These are phyloP conservation scores for Lichtheimia hyalospora DNA, from an alignment of 371 early-diverging fungal species.

Conservation along the genomic window DNA sequence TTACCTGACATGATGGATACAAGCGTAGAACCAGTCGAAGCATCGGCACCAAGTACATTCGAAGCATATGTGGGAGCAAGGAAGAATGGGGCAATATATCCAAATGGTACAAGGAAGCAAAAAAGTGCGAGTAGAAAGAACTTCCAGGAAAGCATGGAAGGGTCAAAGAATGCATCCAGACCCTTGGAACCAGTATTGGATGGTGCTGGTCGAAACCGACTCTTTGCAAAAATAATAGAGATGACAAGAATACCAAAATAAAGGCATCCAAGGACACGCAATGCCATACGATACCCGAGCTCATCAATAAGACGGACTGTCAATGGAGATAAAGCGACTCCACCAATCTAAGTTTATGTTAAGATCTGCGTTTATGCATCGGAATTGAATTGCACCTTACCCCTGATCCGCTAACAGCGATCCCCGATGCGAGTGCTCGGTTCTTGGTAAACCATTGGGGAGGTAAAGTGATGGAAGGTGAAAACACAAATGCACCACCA, in stretches of 20 bases:
- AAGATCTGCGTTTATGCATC: background rate
- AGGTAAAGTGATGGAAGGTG: slow-evolving; percentile 41
- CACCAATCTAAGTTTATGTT: slow-evolving; percentile 53
- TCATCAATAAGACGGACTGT: slow-evolving; percentile 47
- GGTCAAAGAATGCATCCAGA: slow-evolving; percentile 15
- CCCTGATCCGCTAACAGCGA: slow-evolving; percentile 70
- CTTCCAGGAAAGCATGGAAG: slow-evolving; percentile 17
- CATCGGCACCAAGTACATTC: slow-evolving; percentile 5
- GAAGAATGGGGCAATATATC: slow-evolving; percentile 31
- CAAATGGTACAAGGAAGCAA: slow-evolving; percentile 48
- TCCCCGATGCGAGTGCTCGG: slow-evolving; percentile 45
- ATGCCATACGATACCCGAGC: slow-evolving; percentile 55
- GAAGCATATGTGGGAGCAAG: slow-evolving; percentile 17
- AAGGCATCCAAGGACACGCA: slow-evolving; percentile 41
- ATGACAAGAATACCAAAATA: slow-evolving; percentile 38
- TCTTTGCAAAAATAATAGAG: slow-evolving; percentile 31
- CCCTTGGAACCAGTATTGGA: background rate
- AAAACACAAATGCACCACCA: slow-evolving; percentile 38
- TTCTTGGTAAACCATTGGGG: slow-evolving; percentile 46
- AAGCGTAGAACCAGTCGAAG: slow-evolving; percentile 8
- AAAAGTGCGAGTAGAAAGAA: slow-evolving; percentile 24
- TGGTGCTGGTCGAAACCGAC: slow-evolving; percentile 32
- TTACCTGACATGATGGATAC: slow-evolving; percentile 25
- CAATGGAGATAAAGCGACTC: slow-evolving; percentile 63
- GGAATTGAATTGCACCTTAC: background rate